Conservation (phyloP, 2,329 filamentous ascomycete species). For the Hypoxylon sp. region DNA sequence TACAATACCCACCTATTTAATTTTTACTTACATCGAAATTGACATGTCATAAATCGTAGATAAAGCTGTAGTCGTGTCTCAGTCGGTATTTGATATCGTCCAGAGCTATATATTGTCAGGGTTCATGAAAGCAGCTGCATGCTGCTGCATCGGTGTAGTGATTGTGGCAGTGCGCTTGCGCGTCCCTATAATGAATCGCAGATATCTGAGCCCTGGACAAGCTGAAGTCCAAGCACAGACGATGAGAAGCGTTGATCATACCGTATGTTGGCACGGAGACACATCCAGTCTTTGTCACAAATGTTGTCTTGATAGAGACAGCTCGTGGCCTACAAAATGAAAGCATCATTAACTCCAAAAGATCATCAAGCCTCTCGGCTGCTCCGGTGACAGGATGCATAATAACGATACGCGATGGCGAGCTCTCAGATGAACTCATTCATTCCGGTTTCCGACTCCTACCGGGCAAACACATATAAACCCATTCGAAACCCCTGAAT, state of each 20-base stretch:
- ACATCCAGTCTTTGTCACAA: not conserved
- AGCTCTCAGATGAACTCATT: slow-evolving; percentile 6
- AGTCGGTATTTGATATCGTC: not conserved
- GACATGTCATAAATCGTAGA: too few relatives aligned
- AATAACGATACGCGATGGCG: slow-evolving; percentile 3
- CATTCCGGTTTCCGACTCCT: not conserved
- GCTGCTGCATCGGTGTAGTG: slow-evolving; percentile 1
- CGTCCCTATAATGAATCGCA: slow-evolving; percentile 14
- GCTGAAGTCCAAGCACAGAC: not conserved
- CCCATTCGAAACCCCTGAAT: not conserved
- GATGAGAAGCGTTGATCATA: not conserved
- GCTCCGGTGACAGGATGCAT: slow-evolving; percentile 6
- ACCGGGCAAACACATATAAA: slow-evolving; percentile 7
- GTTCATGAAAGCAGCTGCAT: not conserved
- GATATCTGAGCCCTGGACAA: not conserved
- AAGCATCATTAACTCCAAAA: slow-evolving; percentile 4
- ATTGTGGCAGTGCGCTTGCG: slow-evolving; percentile 22
- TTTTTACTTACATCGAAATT: too few relatives aligned
- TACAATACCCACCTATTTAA: too few relatives aligned
- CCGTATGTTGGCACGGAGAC: not conserved
- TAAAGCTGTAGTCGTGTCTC: not conserved
- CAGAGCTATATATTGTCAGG: not conserved
- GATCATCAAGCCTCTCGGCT: not conserved
- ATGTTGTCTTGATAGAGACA: not conserved
- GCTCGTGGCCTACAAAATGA: not conserved